A percentile compares a stretch with the other conserved stretches of the same genome.
phyloP scores from a whole-genome alignment of 1,139 yeast genomes.

The Wickerhamomyces sp. region DNA sequence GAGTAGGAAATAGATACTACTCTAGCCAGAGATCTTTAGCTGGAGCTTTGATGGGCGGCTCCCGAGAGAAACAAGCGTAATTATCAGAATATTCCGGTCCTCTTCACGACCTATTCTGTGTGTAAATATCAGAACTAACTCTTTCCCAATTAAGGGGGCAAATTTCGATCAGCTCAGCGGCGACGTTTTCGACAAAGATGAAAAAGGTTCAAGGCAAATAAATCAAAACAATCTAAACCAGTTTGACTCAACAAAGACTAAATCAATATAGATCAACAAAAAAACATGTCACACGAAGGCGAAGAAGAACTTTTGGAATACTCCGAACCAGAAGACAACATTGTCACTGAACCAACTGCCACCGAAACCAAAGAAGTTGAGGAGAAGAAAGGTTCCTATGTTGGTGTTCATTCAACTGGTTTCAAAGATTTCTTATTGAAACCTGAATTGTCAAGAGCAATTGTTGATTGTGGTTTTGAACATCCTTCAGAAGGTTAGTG shows the following conservation, averaged over 20 bases:
- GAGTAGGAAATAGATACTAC: too few relatives aligned
- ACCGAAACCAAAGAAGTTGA: constrained; percentile 46
- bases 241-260: too few relatives aligned
- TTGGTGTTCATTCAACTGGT: constrained; percentile 97
- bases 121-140: neutral
- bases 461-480: constrained; percentile 98
- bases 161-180: neutral
- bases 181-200: neutral
- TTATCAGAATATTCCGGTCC: neutral
- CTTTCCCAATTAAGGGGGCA: neutral
- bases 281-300: constrained; percentile 78
- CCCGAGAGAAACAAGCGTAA: neutral
- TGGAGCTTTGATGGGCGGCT: too few relatives aligned
- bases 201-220: neutral
- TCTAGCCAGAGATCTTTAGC: too few relatives aligned
- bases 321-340: constrained; percentile 96
- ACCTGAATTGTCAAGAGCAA: constrained; percentile 95
- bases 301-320: constrained; percentile 99
- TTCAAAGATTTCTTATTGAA: constrained; percentile 95
- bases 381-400: constrained; percentile 95
- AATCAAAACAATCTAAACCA: constrained; percentile 1
- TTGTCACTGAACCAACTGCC: constrained; percentile 59
- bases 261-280: neutral
- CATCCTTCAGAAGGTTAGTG: constrained; percentile 97
- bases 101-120: neutral